Conservation (phyloP, 371 early-diverging fungal species). For the Zopfochytrium polystomum region DNA sequence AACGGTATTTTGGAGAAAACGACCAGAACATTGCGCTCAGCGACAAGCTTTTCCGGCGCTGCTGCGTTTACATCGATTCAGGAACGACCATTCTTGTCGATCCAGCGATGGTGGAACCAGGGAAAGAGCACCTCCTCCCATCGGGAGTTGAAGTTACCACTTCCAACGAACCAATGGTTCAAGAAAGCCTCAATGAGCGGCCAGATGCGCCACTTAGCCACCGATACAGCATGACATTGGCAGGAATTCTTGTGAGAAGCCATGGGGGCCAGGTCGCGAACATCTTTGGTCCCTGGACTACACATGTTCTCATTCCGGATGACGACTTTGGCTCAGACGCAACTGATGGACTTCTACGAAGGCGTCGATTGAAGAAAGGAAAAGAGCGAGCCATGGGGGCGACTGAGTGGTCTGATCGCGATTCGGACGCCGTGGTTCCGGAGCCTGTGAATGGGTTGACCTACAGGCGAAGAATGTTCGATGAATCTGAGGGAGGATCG, state of each 20-base stretch:
- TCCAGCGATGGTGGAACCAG: slow-evolving; percentile 1
- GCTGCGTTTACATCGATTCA: too few relatives aligned
- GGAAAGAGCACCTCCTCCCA: not conserved
- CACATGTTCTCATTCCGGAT: slow-evolving; percentile 26
- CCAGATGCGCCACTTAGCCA: slow-evolving; percentile 1
- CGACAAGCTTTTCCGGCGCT: too few relatives aligned
- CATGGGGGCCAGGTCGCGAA: slow-evolving; percentile 19
- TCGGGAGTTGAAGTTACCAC: not conserved
- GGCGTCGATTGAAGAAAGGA: too few relatives aligned
- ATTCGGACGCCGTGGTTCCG: too few relatives aligned
- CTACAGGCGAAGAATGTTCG: too few relatives aligned
- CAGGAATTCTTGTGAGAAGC: slow-evolving; percentile 10
- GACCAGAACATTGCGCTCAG: too few relatives aligned
- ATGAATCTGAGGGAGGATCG: too few relatives aligned
- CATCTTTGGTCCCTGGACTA: slow-evolving; percentile 22
- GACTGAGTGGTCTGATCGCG: too few relatives aligned
- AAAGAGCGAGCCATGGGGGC: too few relatives aligned
- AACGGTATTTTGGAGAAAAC: too few relatives aligned
- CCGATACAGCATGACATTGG: slow-evolving; percentile 9
- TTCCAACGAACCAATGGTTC: slow-evolving; percentile 2
- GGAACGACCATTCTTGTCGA: too few relatives aligned
- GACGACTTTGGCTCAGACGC: slow-evolving; percentile 4
- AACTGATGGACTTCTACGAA: slow-evolving; percentile 5
- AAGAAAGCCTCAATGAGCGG: not conserved
- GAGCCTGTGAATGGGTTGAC: too few relatives aligned